phyloP scores from a whole-genome alignment of 1,284 basidiomycete species.

The Nidula niveotomentosa region DNA sequence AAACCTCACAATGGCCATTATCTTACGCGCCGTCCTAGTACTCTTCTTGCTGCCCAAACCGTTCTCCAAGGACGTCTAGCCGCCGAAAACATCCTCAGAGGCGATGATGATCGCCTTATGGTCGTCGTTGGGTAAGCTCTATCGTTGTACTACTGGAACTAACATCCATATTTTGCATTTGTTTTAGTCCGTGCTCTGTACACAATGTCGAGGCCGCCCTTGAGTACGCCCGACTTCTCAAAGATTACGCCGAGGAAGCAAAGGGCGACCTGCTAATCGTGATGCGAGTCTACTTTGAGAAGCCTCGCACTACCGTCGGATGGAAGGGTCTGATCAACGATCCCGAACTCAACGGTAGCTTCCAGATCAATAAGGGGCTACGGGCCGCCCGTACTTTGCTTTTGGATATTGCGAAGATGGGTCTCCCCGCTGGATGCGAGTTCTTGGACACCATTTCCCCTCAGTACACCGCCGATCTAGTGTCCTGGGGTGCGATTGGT shows the following conservation, averaged over 20 bases:
- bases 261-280: slow-evolving; percentile 91
- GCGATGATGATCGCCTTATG: slow-evolving; percentile 86
- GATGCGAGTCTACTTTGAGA: slow-evolving; percentile 89
- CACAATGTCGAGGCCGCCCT: slow-evolving; percentile 85
- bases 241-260: slow-evolving; percentile 78
- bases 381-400: slow-evolving; percentile 89
- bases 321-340: slow-evolving; percentile 92
- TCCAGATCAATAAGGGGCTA: slow-evolving; percentile 97
- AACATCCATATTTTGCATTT: slow-evolving; percentile 2
- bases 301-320: slow-evolving; percentile 87
- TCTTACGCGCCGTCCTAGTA: slow-evolving; percentile 37
- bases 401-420: slow-evolving; percentile 84
- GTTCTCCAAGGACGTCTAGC: slow-evolving; percentile 83
- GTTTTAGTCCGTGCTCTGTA: slow-evolving; percentile 84
- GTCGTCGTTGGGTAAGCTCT: slow-evolving; percentile 80
- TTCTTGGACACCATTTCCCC: slow-evolving; percentile 94
- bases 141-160: neutral
- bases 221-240: slow-evolving; percentile 82
- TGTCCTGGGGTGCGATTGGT: slow-evolving; percentile 97
- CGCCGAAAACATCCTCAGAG: slow-evolving; percentile 78
- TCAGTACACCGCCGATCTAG: slow-evolving; percentile 79
- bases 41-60: slow-evolving; percentile 74
- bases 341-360: slow-evolving; percentile 91
- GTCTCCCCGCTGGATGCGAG: slow-evolving; percentile 89
- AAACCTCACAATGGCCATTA: slow-evolving; percentile 4